phyloP scores from a whole-genome alignment of 768 basidiomycete genomes.

The Tephrocybe sp. region DNA sequence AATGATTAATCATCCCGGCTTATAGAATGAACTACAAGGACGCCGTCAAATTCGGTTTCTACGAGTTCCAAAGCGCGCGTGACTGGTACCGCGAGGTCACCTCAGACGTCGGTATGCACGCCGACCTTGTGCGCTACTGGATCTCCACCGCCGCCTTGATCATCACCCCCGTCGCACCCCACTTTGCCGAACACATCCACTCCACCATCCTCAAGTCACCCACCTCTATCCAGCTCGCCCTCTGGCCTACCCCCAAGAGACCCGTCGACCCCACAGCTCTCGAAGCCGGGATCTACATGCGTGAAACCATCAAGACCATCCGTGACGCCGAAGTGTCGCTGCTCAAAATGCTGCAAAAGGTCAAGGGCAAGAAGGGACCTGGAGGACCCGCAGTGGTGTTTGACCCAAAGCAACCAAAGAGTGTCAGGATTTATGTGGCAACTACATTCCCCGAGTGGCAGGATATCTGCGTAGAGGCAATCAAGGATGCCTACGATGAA shows the following conservation, averaged over 20 bases:
- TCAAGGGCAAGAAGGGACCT: constrained; percentile 56
- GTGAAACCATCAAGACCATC: constrained; percentile 84
- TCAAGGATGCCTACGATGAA: constrained; percentile 65
- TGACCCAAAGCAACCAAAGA: constrained; percentile 84
- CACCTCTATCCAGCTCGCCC: constrained; percentile 76
- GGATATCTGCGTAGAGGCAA: constrained; percentile 70
- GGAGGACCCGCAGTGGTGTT: constrained; percentile 48
- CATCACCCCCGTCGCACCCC: constrained; percentile 85
- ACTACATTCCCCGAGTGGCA: constrained; percentile 94
- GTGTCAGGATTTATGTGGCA: constrained; percentile 87
- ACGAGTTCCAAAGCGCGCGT: constrained; percentile 86
- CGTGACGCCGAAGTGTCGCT: constrained; percentile 82
- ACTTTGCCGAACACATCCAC: constrained; percentile 93
- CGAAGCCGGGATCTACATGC: constrained; percentile 83
- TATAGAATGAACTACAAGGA: constrained; percentile 91
- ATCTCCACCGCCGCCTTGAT: constrained; percentile 79
- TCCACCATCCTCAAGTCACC: constrained; percentile 66
- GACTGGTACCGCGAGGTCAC: constrained; percentile 98
- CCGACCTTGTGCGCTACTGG: constrained; percentile 82
- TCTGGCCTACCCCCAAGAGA: constrained; percentile 70
- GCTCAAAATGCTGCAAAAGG: constrained; percentile 78
- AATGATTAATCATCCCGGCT: neutral
- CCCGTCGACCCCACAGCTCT: constrained; percentile 64
- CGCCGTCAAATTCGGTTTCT: constrained; percentile 92
- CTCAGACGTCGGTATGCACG: constrained; percentile 86